Evolutionary conservation across 2,329 filamentous ascomycete species (phyloP), one percentile per base, ranked within the genome.

Genomic region (Plenodomus tracheiphilus): DNA sequence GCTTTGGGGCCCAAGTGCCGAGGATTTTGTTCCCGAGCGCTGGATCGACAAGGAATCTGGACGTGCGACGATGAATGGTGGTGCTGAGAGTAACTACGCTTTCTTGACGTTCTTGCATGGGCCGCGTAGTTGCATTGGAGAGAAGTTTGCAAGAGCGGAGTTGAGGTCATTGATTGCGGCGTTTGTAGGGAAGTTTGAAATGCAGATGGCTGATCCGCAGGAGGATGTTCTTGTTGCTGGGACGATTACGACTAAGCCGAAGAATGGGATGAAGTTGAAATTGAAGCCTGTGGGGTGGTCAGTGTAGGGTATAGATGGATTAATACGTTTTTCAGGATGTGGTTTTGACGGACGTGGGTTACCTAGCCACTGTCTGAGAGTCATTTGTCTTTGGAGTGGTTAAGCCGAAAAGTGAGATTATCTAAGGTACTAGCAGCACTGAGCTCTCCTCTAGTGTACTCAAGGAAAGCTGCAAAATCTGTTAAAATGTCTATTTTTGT

Each of bases 71-170:
- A 75, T 72, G 58, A 63, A 62, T n/a, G 75, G 68, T 8, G 66
- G 68, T 22, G 63, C 67, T 1, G 61, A 64, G 4, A 75, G 72
- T 50, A 74, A 75, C 46, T 76, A 70, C 42, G 59, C 65, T 11
- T 71, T 73, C 44, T 38, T 77, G 42, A 77, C 75, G 0, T 79
- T 78, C 50, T 56, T 77, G 16, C 74, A 78, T 45, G 72, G 72
- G 1, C 72, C 72, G 8, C 54, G 72, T 17, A 71, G 65, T 45
- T 75, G 72, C 44, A 73, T 73, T 47, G 72, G 72, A 2, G 65
- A 73, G 53, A 61, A 54, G 22, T 74, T 74, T 54, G 72, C 70
- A 9, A 55, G 69, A 30, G 70, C 68, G 4, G 72, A 74, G 49
- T 43, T 74, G 60, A 59, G 71, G 41, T 61, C 64, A 16, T 36